Conservation (phyloP, 2,329 filamentous ascomycete species). For the Alternaria gaisen region DNA sequence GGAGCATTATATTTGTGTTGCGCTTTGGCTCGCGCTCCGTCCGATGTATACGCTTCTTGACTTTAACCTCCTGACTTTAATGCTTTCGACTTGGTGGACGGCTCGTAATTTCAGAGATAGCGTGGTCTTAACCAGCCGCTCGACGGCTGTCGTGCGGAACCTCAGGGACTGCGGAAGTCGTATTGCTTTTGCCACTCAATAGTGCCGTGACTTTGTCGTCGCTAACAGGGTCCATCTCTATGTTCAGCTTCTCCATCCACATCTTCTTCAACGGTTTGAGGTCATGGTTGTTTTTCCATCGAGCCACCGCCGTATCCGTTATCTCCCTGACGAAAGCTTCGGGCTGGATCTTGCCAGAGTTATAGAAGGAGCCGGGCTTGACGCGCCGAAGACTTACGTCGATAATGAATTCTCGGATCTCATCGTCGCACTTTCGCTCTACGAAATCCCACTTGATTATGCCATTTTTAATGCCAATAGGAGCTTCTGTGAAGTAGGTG, state of each 20-base stretch:
- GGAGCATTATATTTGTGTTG: background rate
- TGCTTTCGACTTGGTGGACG: background rate
- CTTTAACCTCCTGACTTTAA: background rate
- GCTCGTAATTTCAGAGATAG: background rate
- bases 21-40: background rate
- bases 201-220: background rate
- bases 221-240: background rate
- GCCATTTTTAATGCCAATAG: too few relatives aligned
- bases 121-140: background rate
- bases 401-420: constrained; percentile 5
- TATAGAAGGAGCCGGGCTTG: background rate
- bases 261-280: background rate
- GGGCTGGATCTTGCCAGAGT: background rate
- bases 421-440: background rate
- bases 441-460: constrained; percentile 9
- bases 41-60: background rate
- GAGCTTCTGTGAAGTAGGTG: background rate
- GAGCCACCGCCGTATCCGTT: constrained; percentile 1
- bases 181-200: background rate
- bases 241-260: constrained; percentile 2
- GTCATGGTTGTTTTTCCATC: background rate
- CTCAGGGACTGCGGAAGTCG: background rate
- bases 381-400: background rate
- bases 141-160: background rate
- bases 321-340: background rate